Base-by-base conservation (phyloP, 148 eudicot species). In the Beta vulgaris region DNA sequence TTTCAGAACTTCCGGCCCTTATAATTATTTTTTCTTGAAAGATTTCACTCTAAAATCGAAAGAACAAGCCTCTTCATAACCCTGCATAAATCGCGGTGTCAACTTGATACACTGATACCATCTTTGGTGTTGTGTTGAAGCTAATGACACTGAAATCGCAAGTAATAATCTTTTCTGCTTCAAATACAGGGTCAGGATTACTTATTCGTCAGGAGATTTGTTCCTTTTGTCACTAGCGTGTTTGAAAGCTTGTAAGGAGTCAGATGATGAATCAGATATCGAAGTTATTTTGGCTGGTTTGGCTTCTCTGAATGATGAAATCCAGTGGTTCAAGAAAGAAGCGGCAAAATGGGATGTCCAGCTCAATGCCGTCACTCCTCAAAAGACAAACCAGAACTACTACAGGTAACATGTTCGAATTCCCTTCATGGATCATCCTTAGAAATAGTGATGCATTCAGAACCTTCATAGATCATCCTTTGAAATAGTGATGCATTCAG, bases 281-380 rank as follows among this genome's bases (percentile, higher is more conserved):
- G 98, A 91, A 36, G 69, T 85, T 32, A 83, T 91, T 72, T 79
- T 94, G 76, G 89, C 95, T 49, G 97, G 98, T 32, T 29, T 90
- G 81, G 98, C 91, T 82, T 79, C 97, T 79, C 79, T 94, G 72
- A 86, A 88, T 69, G 97, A 91, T 40, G 97, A 94, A 82, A 76
- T 94, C 61, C 81, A 78, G 19, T 94, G 98, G 97, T 94, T 94
- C 81, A 94, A 91, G 83, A 82, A 84, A 78, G 96, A 91, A 83
- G 93, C 93, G 57, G 83, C 87, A 4, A 91, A 86, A 82, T 91
- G 91, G 89, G 82, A 73, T 31, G 82, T 94, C 42, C 71, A 85
- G 2, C 83, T 90, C 14, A 66, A 82, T 39, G 80, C 46, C 63
- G 49, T 85, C 62, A 85, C 78, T 66, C 97, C 93, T 67, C 90